phyloP scores from a whole-genome alignment of 176 grass and related monocot species.

The Rhynchospora breviuscula region DNA sequence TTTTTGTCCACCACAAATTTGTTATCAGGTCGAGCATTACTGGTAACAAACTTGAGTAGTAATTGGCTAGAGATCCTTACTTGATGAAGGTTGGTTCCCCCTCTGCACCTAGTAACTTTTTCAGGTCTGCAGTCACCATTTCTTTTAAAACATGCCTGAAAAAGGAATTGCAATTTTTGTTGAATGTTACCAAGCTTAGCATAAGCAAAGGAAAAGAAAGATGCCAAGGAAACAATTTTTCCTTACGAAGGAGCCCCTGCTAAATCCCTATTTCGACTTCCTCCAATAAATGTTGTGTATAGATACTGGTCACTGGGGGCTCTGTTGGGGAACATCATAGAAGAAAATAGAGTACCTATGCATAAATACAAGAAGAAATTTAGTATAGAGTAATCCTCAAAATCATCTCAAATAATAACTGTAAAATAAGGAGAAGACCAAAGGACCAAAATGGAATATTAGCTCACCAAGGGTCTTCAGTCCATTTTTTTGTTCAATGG shows the following conservation, averaged over 20 bases:
- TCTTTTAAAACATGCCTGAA: slow-evolving; percentile 61
- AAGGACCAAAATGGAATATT: slow-evolving; percentile 20
- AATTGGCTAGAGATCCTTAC: slow-evolving; percentile 36
- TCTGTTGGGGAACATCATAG: slow-evolving; percentile 99
- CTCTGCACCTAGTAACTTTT: slow-evolving; percentile 56
- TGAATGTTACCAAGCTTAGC: slow-evolving; percentile 23
- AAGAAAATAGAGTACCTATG: slow-evolving; percentile 94
- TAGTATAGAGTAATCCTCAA: not conserved
- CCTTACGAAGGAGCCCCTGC: slow-evolving; percentile 81
- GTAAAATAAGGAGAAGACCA: slow-evolving; percentile 10
- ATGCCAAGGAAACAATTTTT: slow-evolving; percentile 14
- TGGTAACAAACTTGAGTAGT: not conserved
- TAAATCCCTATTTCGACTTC: slow-evolving; percentile 87
- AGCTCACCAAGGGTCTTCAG: slow-evolving; percentile 77
- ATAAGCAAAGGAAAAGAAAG: slow-evolving; percentile 13
- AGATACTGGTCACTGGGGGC: slow-evolving; percentile 80
- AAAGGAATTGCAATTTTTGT: slow-evolving; percentile 15
- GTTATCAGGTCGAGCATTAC: not conserved
- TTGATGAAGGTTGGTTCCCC: slow-evolving; percentile 82
- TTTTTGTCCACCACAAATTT: not conserved
- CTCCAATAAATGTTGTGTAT: slow-evolving; percentile 89
- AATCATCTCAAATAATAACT: not conserved
- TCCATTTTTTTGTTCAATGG: slow-evolving; percentile 89
- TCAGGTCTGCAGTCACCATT: slow-evolving; percentile 77
- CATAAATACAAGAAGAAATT: slow-evolving; percentile 23